Percentiles rank a stretch among this genome's conserved stretches.
These are phyloP conservation scores for Saccharomycopsis phalli DNA, from an alignment of 1,139 yeast species.

Conservation along the genomic window DNA sequence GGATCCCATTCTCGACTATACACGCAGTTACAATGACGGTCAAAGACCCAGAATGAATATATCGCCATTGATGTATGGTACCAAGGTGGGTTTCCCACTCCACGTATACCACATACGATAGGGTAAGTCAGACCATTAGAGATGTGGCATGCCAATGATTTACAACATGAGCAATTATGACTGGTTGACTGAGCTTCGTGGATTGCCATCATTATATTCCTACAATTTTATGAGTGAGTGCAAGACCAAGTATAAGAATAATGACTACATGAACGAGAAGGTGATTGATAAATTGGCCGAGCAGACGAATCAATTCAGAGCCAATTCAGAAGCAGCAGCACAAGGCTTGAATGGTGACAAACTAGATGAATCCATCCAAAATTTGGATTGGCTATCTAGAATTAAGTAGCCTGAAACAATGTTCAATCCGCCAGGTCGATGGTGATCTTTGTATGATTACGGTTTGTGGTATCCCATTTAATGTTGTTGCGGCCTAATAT, in stretches of 20 bases:
- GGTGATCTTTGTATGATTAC: too few relatives aligned
- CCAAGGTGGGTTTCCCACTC: too few relatives aligned
- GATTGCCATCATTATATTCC: slow-evolving; percentile 15
- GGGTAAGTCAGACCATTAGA: too few relatives aligned
- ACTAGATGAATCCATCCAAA: neutral
- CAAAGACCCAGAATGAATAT: slow-evolving; percentile 81
- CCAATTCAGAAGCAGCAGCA: slow-evolving; percentile 1
- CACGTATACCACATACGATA: too few relatives aligned
- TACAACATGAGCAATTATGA: neutral
- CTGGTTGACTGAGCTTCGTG: slow-evolving; percentile 17
- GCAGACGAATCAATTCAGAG: slow-evolving; percentile 4
- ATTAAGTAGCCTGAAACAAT: neutral
- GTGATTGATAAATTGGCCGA: slow-evolving; percentile 15
- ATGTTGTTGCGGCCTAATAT: too few relatives aligned
- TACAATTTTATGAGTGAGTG: slow-evolving; percentile 15
- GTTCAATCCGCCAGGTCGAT: too few relatives aligned
- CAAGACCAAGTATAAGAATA: slow-evolving; percentile 4
- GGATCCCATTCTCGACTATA: slow-evolving; percentile 53
- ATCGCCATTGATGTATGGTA: slow-evolving; percentile 40
- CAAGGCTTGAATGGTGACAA: neutral
- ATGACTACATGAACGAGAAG: slow-evolving; percentile 6
- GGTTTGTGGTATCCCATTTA: too few relatives aligned
- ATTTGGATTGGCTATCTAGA: slow-evolving; percentile 2
- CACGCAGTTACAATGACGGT: slow-evolving; percentile 78
- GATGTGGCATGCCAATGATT: neutral